Evolutionary conservation across 495 filamentous ascomycete species (phyloP).

Genomic region (Hypoxylon cercidicola): DNA sequence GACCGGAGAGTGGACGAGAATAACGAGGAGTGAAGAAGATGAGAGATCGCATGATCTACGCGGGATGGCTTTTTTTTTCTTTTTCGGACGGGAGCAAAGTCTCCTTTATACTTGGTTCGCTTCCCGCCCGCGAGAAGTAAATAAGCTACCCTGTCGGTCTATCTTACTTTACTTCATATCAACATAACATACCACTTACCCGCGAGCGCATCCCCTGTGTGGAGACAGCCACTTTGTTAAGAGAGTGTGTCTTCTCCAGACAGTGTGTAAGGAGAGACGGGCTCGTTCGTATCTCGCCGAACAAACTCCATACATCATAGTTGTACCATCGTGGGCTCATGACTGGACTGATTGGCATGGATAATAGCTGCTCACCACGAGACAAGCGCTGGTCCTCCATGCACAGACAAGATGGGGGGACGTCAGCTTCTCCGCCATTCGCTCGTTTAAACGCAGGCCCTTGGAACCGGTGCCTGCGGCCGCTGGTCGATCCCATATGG

Average conservation of each 20-base stretch:
- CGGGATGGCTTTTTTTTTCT: slow-evolving; percentile 13
- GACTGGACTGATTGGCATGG: slow-evolving; percentile 41
- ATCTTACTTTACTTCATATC: slow-evolving; percentile 21
- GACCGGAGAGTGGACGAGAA: slow-evolving; percentile 30
- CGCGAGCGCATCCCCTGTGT: slow-evolving; percentile 26
- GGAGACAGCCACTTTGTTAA: slow-evolving; percentile 31
- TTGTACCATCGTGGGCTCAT: slow-evolving; percentile 27
- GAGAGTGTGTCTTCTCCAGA: slow-evolving; percentile 4
- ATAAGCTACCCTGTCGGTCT: slow-evolving; percentile 23
- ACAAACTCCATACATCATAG: slow-evolving; percentile 19
- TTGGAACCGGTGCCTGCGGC: slow-evolving; percentile 25
- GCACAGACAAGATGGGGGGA: slow-evolving; percentile 17
- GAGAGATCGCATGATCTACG: slow-evolving; percentile 30
- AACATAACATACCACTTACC: slow-evolving; percentile 13
- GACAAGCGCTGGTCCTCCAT: slow-evolving; percentile 6
- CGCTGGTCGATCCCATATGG: slow-evolving; percentile 29
- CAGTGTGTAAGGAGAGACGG: slow-evolving; percentile 13
- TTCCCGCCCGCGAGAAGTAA: slow-evolving; percentile 29
- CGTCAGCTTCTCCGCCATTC: slow-evolving; percentile 26
- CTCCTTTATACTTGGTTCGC: slow-evolving; percentile 25
- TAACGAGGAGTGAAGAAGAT: slow-evolving; percentile 24
- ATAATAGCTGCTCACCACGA: slow-evolving; percentile 36
- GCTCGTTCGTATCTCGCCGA: slow-evolving; percentile 34
- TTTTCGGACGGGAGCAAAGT: slow-evolving; percentile 21
- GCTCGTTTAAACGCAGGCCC: slow-evolving; percentile 36